These are phyloP conservation scores for Russula foetens DNA, from an alignment of 768 basidiomycete genomes.

Conservation along the genomic window DNA sequence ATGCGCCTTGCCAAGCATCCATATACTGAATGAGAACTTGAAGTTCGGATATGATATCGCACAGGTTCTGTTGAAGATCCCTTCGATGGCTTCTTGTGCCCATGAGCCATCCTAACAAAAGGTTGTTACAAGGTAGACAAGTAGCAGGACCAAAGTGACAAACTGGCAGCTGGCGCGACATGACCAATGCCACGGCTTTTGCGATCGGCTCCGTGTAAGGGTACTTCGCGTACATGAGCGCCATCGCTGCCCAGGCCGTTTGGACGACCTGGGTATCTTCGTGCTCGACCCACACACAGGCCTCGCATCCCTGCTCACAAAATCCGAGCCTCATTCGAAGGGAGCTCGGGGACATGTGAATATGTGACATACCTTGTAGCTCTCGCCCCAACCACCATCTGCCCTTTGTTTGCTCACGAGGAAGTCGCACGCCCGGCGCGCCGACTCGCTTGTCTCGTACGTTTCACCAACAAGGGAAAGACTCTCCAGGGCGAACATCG, in stretches of 20 bases:
- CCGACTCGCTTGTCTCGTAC: slow-evolving; percentile 61
- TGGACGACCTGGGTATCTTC: slow-evolving; percentile 81
- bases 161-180: slow-evolving; percentile 79
- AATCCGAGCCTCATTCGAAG: not conserved
- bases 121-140: slow-evolving; percentile 6
- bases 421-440: slow-evolving; percentile 76
- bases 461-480: slow-evolving; percentile 86
- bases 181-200: slow-evolving; percentile 72
- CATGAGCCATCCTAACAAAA: slow-evolving; percentile 85
- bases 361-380: slow-evolving; percentile 65
- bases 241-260: slow-evolving; percentile 89
- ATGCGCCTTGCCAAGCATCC: slow-evolving; percentile 89
- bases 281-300: slow-evolving; percentile 73
- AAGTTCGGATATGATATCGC: slow-evolving; percentile 87
- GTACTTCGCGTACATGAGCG: slow-evolving; percentile 85
- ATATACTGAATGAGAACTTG: slow-evolving; percentile 93
- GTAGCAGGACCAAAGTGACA: slow-evolving; percentile 23
- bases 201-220: slow-evolving; percentile 76
- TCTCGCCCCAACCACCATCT: slow-evolving; percentile 99
- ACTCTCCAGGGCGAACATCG: slow-evolving; percentile 91
- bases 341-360: not conserved
- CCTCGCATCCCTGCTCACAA: slow-evolving; percentile 67
- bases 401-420: slow-evolving; percentile 71
- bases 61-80: slow-evolving; percentile 85
- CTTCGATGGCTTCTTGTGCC: slow-evolving; percentile 93